Conservation (phyloP, 495 filamentous ascomycete species). For the Daldinia grandis region DNA sequence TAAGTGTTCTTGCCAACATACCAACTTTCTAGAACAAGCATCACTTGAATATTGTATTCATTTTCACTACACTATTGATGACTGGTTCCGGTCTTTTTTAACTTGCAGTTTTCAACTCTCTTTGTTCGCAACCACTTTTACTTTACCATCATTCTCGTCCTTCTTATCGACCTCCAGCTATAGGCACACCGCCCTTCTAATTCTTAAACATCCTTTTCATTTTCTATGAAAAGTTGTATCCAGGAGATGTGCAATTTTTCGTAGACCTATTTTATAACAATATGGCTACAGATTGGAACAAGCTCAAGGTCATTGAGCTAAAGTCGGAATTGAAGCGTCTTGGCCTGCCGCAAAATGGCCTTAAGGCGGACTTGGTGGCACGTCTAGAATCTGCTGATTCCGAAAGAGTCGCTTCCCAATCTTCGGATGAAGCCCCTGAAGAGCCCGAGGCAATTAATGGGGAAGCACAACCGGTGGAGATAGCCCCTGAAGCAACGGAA, state of each 20-base stretch:
- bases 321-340: slow-evolving; percentile 65
- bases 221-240: background rate
- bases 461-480: slow-evolving; percentile 10
- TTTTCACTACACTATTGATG: background rate
- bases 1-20: background rate
- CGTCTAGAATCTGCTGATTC: slow-evolving; percentile 54
- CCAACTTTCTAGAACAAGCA: background rate
- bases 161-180: background rate
- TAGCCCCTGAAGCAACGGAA: background rate
- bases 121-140: background rate
- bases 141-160: background rate
- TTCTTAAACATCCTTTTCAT: background rate
- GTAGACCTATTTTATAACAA: slow-evolving; percentile 13
- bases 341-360: slow-evolving; percentile 61
- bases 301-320: slow-evolving; percentile 67
- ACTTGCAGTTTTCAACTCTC: background rate
- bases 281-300: slow-evolving; percentile 65
- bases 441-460: slow-evolving; percentile 18
- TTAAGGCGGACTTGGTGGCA: slow-evolving; percentile 66
- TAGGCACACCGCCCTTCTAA: slow-evolving; percentile 1
- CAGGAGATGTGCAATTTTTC: slow-evolving; percentile 28
- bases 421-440: slow-evolving; percentile 22
- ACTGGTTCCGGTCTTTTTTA: background rate
- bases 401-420: slow-evolving; percentile 23
- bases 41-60: background rate